Evolutionary conservation across 2,329 filamentous ascomycete genomes (phyloP).

Genomic region (Hypoxylon sp.): DNA sequence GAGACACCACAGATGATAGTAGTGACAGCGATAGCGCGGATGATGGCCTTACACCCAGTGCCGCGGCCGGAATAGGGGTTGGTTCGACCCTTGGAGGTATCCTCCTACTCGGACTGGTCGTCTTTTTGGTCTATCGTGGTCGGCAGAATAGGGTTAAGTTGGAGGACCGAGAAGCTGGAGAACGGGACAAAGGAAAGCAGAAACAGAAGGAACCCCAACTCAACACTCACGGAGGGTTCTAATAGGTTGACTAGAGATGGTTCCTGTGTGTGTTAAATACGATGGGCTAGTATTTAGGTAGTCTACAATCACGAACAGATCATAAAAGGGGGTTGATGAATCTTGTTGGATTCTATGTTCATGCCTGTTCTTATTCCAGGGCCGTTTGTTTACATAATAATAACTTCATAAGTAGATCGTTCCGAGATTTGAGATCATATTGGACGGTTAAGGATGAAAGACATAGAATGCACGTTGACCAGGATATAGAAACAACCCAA

Average conservation of each 20-base stretch:
- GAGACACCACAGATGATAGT: slow-evolving; percentile 4
- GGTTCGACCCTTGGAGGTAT: slow-evolving; percentile 38
- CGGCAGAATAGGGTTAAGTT: slow-evolving; percentile 21
- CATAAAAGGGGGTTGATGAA: not conserved
- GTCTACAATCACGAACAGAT: not conserved
- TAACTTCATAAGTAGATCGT: not conserved
- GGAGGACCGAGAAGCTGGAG: slow-evolving; percentile 14
- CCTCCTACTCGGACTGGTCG: slow-evolving; percentile 32
- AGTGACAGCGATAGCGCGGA: not conserved
- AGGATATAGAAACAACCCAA: not conserved
- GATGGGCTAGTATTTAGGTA: not conserved
- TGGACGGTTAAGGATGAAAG: not conserved
- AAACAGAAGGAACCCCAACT: slow-evolving; percentile 25
- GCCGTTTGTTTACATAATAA: not conserved
- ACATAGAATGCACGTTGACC: not conserved
- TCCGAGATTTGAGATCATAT: not conserved
- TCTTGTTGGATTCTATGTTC: not conserved
- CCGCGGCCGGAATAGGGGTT: slow-evolving; percentile 30
- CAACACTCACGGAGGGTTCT: not conserved
- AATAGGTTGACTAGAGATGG: not conserved
- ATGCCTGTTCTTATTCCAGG: not conserved
- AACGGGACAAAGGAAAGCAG: slow-evolving; percentile 2
- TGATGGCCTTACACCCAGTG: slow-evolving; percentile 19
- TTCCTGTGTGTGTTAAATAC: not conserved
- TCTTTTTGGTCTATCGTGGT: slow-evolving; percentile 30